These are phyloP conservation scores for Pleurotus cornucopiae DNA, from an alignment of 768 basidiomycete species.

Conservation along the genomic window DNA sequence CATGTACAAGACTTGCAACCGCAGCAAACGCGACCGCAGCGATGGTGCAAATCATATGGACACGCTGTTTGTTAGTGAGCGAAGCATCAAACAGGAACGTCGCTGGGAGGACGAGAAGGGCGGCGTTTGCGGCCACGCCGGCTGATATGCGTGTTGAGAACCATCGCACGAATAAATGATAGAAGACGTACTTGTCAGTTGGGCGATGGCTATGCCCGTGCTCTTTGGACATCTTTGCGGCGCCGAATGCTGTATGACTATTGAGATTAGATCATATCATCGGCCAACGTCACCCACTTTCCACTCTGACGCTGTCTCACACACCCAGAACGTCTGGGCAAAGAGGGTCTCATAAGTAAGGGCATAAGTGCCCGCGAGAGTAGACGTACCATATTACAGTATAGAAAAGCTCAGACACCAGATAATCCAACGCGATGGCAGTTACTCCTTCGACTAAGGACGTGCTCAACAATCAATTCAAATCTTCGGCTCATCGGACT, in stretches of 20 bases:
- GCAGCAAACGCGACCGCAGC: constrained; percentile 36
- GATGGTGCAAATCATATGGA: constrained; percentile 38
- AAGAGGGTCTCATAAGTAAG: constrained; percentile 18
- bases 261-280: constrained; percentile 3
- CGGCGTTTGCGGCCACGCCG: constrained; percentile 34
- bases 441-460: constrained; percentile 12
- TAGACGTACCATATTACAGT: constrained; percentile 17
- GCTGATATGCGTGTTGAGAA: constrained; percentile 17
- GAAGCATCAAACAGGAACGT: constrained; percentile 34
- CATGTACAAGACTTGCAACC: constrained; percentile 31
- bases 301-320: constrained; percentile 20
- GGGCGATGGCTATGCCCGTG: constrained; percentile 36
- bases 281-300: constrained; percentile 11
- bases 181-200: constrained; percentile 37
- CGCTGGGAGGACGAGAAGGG: constrained; percentile 39
- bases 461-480: too few relatives aligned
- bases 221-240: constrained; percentile 35
- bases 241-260: constrained; percentile 24
- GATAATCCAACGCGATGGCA: constrained; percentile 16
- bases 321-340: constrained; percentile 31
- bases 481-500: background rate
- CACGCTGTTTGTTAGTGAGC: constrained; percentile 25
- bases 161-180: background rate
- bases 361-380: background rate
- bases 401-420: constrained; percentile 18